Evolutionary conservation across 768 basidiomycete genomes (phyloP), one percentile per base, ranked within the genome.

Genomic region (Myochromella boudieri): DNA sequence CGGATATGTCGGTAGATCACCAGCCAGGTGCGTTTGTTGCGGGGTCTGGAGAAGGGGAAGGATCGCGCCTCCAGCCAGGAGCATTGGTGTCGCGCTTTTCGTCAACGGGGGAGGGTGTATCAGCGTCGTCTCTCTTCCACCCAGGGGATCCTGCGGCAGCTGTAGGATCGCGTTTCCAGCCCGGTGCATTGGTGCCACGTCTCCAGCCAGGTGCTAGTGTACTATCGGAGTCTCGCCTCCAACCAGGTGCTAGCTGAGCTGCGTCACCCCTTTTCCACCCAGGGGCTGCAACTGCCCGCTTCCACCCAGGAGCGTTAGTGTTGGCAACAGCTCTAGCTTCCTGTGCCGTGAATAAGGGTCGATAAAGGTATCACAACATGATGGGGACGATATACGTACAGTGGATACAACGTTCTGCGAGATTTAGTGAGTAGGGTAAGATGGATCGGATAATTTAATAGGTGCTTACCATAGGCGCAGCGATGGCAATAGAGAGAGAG

Each of bases 381-480:
- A 18, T 12, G 31, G 14, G 17, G 20, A 12, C 18, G 25, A 31
- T 21, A 20, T 4, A 11, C 45, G 12, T 47, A 51, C 52, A 9
- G 44, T 27, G 20, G 40, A 33, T 21, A 43, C 20, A 11, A 49
- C 28, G 20, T 44, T 26, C 54, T 56, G 25, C 10, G 26, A 33
- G 15, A 12, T 24, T 10, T 31, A 20, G 25, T 43, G 22, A 44
- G 24, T 20, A 17, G 21, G 17, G 2, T n/a, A 24, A 34, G 27
- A 12, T 21, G n/a, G 20, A 24, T 8, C 26, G 28, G 0, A 20
- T 9, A 22, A 31, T 15, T 12, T 31, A 8, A n/a, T 12, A 33
- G 15, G 22, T 34, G 44, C 55, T 56, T 21, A 56, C 55, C 9
- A 51, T 10, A 22, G 55, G 55, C 37, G 36, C 52, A 22, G 55